Evolutionary conservation across 371 early-diverging fungal species (phyloP), one percentile per base, ranked within the genome.

Genomic region (Mucor indicus): DNA sequence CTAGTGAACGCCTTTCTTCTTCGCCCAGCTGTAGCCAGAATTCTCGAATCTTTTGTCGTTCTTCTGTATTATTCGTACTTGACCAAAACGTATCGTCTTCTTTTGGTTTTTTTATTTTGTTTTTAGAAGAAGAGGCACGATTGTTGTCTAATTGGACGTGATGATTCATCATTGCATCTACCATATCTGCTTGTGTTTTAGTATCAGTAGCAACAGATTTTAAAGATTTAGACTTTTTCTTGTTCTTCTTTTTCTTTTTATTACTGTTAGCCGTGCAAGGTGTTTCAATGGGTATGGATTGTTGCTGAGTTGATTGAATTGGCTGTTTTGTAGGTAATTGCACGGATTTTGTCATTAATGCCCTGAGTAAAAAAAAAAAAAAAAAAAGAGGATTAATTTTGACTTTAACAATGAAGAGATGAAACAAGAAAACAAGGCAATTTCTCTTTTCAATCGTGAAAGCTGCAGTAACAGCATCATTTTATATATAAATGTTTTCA

Each of bases 11-110:
- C 22, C 93, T 81, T 57, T 95, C 93, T 16, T 85, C 83, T 58
- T 93, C 93, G 41, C 84, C 80, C 15, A 95, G 67, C 29, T 86
- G 85, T 35, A 93, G 67, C 96, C 96, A 95, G 60, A 92, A 95
- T 50, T 91, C 90, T 33, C 93, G 81, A 54, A 95, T 90, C 44
- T 85, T 80, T 48, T 81, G 84, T 25, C 89, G 82, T 62, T 95
- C 94, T 58, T 90, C 90, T 16, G 80, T 77, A 50, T 85, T 83
- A 17, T 85, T 83, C 46, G 71, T 84, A 62, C 75, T 86, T 12
- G 56, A 46, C 93, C 93, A 92, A 39, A 91, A 38, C 23, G 17
- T 38, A 11, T 52, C 43, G 10, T 44, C 23, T 23, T 52, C 38
- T 16, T 30, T 41, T 9, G 9, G 20, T 33, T 49, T 39, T n/a